These are phyloP conservation scores for Phascolomyces articulosus DNA, from an alignment of 371 early-diverging fungal genomes.

Conservation along the genomic window DNA sequence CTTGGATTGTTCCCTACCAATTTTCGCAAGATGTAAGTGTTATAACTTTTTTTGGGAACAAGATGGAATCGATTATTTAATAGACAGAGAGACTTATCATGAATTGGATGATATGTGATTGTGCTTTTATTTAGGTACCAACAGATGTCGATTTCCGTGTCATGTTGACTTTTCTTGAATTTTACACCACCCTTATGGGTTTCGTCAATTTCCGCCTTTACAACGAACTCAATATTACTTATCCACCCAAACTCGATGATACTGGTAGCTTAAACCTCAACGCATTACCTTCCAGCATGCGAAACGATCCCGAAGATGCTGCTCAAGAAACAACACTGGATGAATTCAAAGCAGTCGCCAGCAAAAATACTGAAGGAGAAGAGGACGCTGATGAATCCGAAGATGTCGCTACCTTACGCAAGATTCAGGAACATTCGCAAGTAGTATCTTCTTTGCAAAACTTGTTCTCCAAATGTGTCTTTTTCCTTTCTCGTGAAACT, in stretches of 20 bases:
- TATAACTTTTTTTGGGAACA: background rate
- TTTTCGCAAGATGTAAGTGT: slow-evolving; percentile 82
- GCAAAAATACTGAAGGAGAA: slow-evolving; percentile 14
- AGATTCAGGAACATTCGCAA: slow-evolving; percentile 60
- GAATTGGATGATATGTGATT: too few species aligned
- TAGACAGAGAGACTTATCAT: background rate
- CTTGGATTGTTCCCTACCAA: slow-evolving; percentile 96
- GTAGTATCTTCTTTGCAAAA: slow-evolving; percentile 56
- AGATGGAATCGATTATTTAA: background rate
- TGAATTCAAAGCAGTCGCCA: slow-evolving; percentile 48
- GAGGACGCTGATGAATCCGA: slow-evolving; percentile 43
- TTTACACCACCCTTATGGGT: slow-evolving; percentile 91
- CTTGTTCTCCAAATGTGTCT: slow-evolving; percentile 78
- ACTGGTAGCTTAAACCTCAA: slow-evolving; percentile 75
- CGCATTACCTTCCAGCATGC: slow-evolving; percentile 25
- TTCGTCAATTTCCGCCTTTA: slow-evolving; percentile 96
- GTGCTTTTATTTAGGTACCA: too few species aligned
- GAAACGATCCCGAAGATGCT: slow-evolving; percentile 26
- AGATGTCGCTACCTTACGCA: slow-evolving; percentile 50
- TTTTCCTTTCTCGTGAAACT: slow-evolving; percentile 94
- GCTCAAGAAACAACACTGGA: slow-evolving; percentile 33
- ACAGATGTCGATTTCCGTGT: slow-evolving; percentile 95
- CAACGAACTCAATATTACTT: slow-evolving; percentile 81
- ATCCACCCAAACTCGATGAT: slow-evolving; percentile 87
- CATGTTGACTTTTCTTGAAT: slow-evolving; percentile 96